Conservation (phyloP, 441 rosid species). For the Bruguiera hainesii region DNA sequence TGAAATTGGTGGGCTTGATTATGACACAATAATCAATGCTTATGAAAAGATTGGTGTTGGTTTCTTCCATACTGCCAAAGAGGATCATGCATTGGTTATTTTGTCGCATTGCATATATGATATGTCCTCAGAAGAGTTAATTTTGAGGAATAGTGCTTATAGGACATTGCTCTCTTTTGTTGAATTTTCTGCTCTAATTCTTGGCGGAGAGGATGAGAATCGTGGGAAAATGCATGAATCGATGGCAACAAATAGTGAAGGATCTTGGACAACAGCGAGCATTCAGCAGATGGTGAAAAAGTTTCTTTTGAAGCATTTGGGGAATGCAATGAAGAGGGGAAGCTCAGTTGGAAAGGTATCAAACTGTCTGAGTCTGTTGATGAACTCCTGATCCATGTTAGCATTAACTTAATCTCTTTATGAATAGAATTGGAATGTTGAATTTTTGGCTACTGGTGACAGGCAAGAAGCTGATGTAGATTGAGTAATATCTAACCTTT, state of each 20-base stretch:
- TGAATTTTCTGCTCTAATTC: conserved; percentile 61
- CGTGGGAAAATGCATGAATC: conserved; percentile 27
- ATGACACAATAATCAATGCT: conserved; percentile 59
- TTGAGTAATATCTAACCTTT: neutral
- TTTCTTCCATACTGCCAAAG: conserved; percentile 46
- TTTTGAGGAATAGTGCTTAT: conserved; percentile 77
- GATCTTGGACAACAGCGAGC: conserved; percentile 55
- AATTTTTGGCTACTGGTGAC: neutral
- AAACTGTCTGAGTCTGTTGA: conserved; percentile 10
- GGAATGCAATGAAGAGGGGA: conserved; percentile 61
- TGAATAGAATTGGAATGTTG: neutral
- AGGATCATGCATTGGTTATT: conserved; percentile 61
- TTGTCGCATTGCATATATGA: conserved; percentile 79
- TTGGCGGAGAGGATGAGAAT: conserved; percentile 34
- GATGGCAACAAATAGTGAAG: conserved; percentile 30
- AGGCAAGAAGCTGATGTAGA: neutral
- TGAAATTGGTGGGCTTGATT: conserved; percentile 88
- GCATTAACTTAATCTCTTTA: neutral
- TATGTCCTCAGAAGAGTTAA: conserved; percentile 73
- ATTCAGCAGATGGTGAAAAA: conserved; percentile 50
- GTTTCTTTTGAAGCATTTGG: conserved; percentile 68
- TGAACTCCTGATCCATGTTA: neutral
- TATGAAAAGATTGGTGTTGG: conserved; percentile 58
- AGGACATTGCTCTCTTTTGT: conserved; percentile 67
- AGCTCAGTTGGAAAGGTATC: conserved; percentile 65